Evolutionary conservation across 148 eudicot species (phyloP), one percentile per base, ranked within the genome.

Genomic region (Mesembryanthemum crystallinum): DNA sequence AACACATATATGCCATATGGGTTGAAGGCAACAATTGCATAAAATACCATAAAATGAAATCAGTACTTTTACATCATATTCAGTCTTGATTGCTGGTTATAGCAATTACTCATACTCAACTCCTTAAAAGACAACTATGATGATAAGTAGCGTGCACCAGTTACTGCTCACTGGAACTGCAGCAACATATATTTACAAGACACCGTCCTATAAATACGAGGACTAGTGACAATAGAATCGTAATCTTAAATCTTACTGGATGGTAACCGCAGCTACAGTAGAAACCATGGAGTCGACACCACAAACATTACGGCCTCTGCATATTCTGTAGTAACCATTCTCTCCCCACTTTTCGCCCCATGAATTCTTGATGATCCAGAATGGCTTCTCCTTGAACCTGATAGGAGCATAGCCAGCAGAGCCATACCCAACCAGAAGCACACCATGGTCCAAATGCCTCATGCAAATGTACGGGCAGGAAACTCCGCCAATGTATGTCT

Each of bases 311-410:
- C 72, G 83, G 63, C 97, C 97, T 60, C 87, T 85, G 84, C 97
- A 92, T 54, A 92, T 83, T 67, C 83, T 85, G 74, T 92, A 92
- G 51, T 89, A 92, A 12, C 97, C 95, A 1, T 86, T 15, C 63
- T 92, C 97, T 75, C 97, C 97, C 95, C 97, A 92, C 43, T 29
- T 83, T 28, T 79, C 80, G 27, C 97, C 97, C 97, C 97, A 92
- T 1, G 97, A 92, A 28, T 92, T 92, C 90, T 92, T 90, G 30
- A 92, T 85, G 82, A 90, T 84, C 97, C 97, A 92, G 69, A 85
- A 92, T 3, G 97, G 93, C 89, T 92, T 92, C 7, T 90, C 81
- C 88, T 89, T 90, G 39, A 92, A 52, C 62, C 96, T 78, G 8
- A 92, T 72, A 0, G 87, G 86, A 35, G 97, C 85, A 69, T 73